Base-by-base conservation (phyloP, 2,329 filamentous ascomycete genomes). In the Neopestalotiopsis sp. region DNA sequence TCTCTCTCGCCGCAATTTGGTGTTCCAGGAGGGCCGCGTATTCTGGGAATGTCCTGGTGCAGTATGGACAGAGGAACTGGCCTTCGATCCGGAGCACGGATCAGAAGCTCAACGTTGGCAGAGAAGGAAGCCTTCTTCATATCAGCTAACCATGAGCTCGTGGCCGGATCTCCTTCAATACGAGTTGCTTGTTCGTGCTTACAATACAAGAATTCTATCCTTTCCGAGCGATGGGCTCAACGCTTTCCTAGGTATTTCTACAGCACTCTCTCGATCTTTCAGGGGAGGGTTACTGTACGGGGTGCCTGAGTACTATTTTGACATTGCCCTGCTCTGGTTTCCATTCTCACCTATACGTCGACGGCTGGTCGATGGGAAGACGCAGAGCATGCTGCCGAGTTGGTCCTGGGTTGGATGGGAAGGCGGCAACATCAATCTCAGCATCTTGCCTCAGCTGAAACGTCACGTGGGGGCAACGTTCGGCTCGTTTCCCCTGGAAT, bases 401-500 rank as follows among this genome's bases (percentile, higher is more conserved):
- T 61, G 65, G 65, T 67, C 65, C 10, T 67, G 49, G 65, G 38
- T 67, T 14, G 65, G 65, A 2, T 67, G 65, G 65, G 24, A 59
- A 5, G 65, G 65, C 4, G 49, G 49, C 6, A 56, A 56, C 20
- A 56, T 56, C 49, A 56, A 56, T 56, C 20, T 56, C 17, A 56
- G 49, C 9, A 56, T 56, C 20, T 14, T 56, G 14, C 49, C 49
- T 5, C 49, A 56, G 20, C 49, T 56, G 14, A 17, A 9, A 14
- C 49, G 49, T 24, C 49, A 24, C 49, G 49, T 24, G 9, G 49
- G 20, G 6, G 49, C 49, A 17, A 56, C 49, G 20, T n/a, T 56
- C 4, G 49, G 49, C 20, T 56, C 49, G 49, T 56, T 56, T 56
- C 49, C 49, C 20, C 9, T 56, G 6, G 49, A 56, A 56, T n/a